These are phyloP conservation scores for Tillandsia fasciculata DNA, from an alignment of 176 grass and related monocot genomes.

Conservation along the genomic window DNA sequence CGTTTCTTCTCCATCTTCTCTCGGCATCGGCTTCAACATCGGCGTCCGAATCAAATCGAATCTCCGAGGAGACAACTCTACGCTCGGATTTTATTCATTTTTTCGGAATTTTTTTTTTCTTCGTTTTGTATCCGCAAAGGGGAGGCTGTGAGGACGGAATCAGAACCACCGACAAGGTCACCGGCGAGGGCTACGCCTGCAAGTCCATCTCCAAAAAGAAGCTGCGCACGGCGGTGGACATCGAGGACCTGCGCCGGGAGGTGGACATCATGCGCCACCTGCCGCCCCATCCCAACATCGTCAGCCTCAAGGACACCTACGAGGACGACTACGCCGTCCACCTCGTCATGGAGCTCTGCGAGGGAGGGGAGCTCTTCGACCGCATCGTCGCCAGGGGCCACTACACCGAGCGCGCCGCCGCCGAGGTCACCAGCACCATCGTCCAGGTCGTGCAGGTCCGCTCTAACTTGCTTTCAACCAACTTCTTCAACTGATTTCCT, in stretches of 20 bases:
- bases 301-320: slow-evolving; percentile 73
- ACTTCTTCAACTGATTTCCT: not conserved
- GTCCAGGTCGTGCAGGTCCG: slow-evolving; percentile 92
- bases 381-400: slow-evolving; percentile 74
- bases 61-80: too few species aligned
- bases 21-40: too few species aligned
- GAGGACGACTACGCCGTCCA: slow-evolving; percentile 91
- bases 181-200: slow-evolving; percentile 15
- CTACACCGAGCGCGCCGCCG: slow-evolving; percentile 88
- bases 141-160: too few species aligned
- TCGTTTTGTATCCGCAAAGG: too few species aligned
- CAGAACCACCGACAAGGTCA: slow-evolving; percentile 21
- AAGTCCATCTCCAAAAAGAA: slow-evolving; percentile 31
- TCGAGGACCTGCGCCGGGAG: slow-evolving; percentile 91
- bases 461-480: slow-evolving; percentile 3
- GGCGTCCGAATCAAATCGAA: too few species aligned
- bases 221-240: slow-evolving; percentile 49
- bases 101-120: too few species aligned
- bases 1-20: too few species aligned
- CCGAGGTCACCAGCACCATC: slow-evolving; percentile 73
- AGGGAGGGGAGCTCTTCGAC: slow-evolving; percentile 96
- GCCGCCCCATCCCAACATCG: slow-evolving; percentile 70
- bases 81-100: too few species aligned
- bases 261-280: slow-evolving; percentile 96
- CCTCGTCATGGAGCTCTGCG: slow-evolving; percentile 95